Percentiles rank a stretch among this genome's conserved stretches.
Evolutionary conservation across 306 rosid species (phyloP).

Genomic region (Quercus rubra): DNA sequence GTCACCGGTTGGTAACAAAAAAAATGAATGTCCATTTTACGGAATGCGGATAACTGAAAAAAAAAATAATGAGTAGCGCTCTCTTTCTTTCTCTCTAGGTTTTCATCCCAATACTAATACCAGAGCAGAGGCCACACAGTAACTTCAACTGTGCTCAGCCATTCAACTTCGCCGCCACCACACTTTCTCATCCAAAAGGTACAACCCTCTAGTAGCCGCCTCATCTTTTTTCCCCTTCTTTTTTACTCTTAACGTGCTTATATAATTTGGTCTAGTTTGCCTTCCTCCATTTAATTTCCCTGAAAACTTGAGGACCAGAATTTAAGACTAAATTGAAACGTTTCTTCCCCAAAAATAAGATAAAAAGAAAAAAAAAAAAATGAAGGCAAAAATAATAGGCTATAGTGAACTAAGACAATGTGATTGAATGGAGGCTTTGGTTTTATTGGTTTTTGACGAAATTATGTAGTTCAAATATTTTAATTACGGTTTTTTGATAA

Average conservation of each 20-base stretch:
- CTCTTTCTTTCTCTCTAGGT: not conserved
- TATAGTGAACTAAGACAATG: not conserved
- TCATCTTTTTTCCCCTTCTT: not conserved
- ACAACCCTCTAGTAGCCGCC: not conserved
- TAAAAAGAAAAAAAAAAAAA: not conserved
- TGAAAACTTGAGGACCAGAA: not conserved
- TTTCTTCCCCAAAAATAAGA: not conserved
- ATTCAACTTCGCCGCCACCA: constrained; percentile 2
- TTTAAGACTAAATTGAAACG: not conserved
- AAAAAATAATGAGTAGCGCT: too few species aligned
- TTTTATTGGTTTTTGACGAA: not conserved
- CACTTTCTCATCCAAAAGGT: not conserved
- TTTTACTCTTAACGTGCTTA: not conserved
- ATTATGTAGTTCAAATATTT: not conserved
- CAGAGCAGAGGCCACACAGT: too few species aligned
- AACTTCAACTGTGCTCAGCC: not conserved
- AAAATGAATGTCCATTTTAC: too few species aligned
- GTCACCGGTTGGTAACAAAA: too few species aligned
- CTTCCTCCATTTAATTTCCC: constrained; percentile 1
- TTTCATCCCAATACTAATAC: not conserved
- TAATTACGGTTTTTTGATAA: not conserved
- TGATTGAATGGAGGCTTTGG: not conserved
- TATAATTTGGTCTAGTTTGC: too few species aligned
- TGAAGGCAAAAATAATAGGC: not conserved
- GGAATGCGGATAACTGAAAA: too few species aligned